Evolutionary conservation across 495 filamentous ascomycete genomes (phyloP).

Genomic region (Polyplosphaeria fusca): DNA sequence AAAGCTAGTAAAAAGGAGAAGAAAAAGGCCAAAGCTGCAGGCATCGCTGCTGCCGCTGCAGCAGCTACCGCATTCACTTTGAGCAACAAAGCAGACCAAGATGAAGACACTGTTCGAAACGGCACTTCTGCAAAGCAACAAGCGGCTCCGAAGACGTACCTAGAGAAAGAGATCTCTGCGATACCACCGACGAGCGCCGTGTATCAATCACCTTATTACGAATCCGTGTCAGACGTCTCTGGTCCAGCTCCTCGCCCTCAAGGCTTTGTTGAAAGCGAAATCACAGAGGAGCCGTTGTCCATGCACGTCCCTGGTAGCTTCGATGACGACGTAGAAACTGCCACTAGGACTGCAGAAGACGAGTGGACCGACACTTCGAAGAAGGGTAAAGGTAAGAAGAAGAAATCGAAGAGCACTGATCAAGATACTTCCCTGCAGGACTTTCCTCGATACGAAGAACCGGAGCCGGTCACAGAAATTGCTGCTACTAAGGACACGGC

Average conservation of each 20-base stretch:
- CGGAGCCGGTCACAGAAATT: conserved; percentile 3
- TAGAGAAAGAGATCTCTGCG: background rate
- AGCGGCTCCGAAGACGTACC: conserved; percentile 4
- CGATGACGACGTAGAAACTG: background rate
- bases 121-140: too few relatives aligned
- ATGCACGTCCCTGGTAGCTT: conserved; percentile 30
- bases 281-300: conserved; percentile 7
- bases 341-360: background rate
- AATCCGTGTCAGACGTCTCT: conserved; percentile 4
- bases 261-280: conserved; percentile 9
- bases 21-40: conserved; percentile 26
- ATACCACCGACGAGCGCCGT: conserved; percentile 8
- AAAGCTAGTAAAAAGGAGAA: conserved; percentile 30
- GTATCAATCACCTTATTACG: conserved; percentile 13
- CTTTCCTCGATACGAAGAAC: conserved; percentile 1
- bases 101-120: conserved; percentile 7
- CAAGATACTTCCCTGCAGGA: background rate
- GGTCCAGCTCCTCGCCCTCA: background rate
- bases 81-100: background rate
- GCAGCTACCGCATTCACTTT: conserved; percentile 2
- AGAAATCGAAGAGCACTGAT: conserved; percentile 25
- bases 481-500: conserved; percentile 3
- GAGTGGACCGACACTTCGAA: conserved; percentile 18
- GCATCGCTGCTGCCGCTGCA: background rate
- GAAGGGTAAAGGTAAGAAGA: conserved; percentile 24